Conservation (phyloP, 768 basidiomycete species). For the Stropharia rugosoannulata region DNA sequence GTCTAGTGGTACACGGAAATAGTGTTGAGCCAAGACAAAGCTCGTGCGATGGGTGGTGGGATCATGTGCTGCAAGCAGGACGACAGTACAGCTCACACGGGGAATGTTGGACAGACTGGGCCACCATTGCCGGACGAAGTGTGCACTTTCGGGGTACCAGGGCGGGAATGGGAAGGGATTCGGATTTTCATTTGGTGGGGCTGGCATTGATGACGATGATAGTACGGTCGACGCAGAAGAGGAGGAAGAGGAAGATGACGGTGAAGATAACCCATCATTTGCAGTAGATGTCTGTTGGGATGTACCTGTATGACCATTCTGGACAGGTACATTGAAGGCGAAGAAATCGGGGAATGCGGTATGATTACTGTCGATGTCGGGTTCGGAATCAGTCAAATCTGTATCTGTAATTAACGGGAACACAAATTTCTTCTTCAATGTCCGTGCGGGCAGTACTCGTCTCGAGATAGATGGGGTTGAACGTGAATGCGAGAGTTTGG, state of each 20-base stretch:
- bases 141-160: slow-evolving; percentile 73
- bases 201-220: slow-evolving; percentile 6
- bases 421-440: slow-evolving; percentile 50
- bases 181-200: slow-evolving; percentile 18
- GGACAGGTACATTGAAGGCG: slow-evolving; percentile 4
- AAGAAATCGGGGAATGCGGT: neutral
- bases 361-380: slow-evolving; percentile 11
- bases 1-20: slow-evolving; percentile 66
- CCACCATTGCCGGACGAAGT: slow-evolving; percentile 85
- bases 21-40: slow-evolving; percentile 73
- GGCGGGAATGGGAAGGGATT: slow-evolving; percentile 68
- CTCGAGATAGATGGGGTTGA: slow-evolving; percentile 39
- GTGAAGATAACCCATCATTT: slow-evolving; percentile 5
- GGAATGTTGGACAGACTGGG: slow-evolving; percentile 64
- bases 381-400: slow-evolving; percentile 5
- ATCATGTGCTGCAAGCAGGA: slow-evolving; percentile 64
- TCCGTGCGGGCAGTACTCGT: slow-evolving; percentile 41
- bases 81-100: slow-evolving; percentile 69
- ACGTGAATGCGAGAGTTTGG: slow-evolving; percentile 21
- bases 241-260: slow-evolving; percentile 13
- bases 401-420: slow-evolving; percentile 34
- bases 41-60: slow-evolving; percentile 55
- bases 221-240: slow-evolving; percentile 8
- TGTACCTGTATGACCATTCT: slow-evolving; percentile 11
- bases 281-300: slow-evolving; percentile 1